These are phyloP conservation scores for Pseudofabraea citricarpa DNA, from an alignment of 2,329 filamentous ascomycete species.

Conservation along the genomic window DNA sequence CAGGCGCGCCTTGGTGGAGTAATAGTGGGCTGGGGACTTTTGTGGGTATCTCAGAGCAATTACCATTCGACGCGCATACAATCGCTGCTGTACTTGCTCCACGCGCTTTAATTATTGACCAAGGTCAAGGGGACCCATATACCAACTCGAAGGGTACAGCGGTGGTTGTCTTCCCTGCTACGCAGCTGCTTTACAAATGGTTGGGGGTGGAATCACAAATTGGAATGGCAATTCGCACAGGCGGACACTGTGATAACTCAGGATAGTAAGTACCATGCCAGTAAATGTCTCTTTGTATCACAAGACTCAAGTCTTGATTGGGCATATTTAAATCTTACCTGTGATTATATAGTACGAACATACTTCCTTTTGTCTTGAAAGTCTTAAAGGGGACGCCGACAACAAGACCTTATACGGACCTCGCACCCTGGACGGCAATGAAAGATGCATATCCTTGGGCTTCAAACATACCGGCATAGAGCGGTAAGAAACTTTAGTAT, in stretches of 20 bases:
- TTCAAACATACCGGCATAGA: constrained; percentile 29
- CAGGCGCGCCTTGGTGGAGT: constrained; percentile 30
- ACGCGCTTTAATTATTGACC: constrained; percentile 28
- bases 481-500: not conserved
- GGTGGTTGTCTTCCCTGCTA: constrained; percentile 27
- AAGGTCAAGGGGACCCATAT: constrained; percentile 36
- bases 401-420: constrained; percentile 39
- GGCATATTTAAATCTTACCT: constrained; percentile 4
- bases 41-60: constrained; percentile 24
- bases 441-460: constrained; percentile 42
- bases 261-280: constrained; percentile 39
- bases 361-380: constrained; percentile 43
- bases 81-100: constrained; percentile 31
- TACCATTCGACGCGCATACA: constrained; percentile 31
- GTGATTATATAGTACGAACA: constrained; percentile 29
- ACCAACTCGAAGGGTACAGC: constrained; percentile 44
- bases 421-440: constrained; percentile 39
- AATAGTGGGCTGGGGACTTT: constrained; percentile 29
- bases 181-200: constrained; percentile 29
- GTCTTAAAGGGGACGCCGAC: constrained; percentile 40
- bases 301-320: constrained; percentile 2
- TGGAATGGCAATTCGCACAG: constrained; percentile 40
- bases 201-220: constrained; percentile 29
- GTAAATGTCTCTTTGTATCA: too few species aligned
- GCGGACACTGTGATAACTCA: constrained; percentile 44